Conservation (phyloP, 2,329 filamentous ascomycete genomes). For the Zopfia rhizophila region DNA sequence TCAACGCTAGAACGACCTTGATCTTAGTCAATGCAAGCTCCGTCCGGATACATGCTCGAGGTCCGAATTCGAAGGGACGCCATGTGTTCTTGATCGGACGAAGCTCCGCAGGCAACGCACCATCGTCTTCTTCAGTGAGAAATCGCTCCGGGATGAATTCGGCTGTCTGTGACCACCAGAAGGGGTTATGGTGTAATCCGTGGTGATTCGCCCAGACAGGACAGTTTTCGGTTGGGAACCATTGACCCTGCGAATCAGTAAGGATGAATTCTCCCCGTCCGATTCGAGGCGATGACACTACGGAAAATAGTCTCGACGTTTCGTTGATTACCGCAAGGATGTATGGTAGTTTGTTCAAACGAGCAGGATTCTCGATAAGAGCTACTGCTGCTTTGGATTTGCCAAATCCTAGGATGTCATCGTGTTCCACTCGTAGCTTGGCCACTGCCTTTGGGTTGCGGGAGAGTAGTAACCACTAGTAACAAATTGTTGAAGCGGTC, state of each 20-base stretch:
- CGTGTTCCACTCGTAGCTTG: conserved; percentile 36
- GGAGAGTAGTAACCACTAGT: conserved; percentile 31
- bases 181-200: conserved; percentile 20
- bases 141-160: conserved; percentile 33
- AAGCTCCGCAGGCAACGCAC: too few relatives aligned
- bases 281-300: conserved; percentile 37
- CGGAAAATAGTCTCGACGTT: conserved; percentile 39
- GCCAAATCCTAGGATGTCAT: conserved; percentile 34
- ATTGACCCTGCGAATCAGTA: conserved; percentile 11
- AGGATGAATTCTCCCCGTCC: conserved; percentile 10
- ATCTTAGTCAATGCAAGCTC: conserved; percentile 50
- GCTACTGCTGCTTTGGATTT: conserved; percentile 4
- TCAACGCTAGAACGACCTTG: conserved; percentile 37
- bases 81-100: conserved; percentile 30
- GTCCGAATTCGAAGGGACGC: conserved; percentile 51
- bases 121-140: conserved; percentile 14
- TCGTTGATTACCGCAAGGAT: conserved; percentile 45
- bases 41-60: conserved; percentile 51
- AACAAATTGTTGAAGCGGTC: conserved; percentile 38
- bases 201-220: conserved; percentile 13
- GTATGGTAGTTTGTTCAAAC: conserved; percentile 37
- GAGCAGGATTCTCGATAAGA: conserved; percentile 25
- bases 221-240: conserved; percentile 19
- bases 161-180: conserved; percentile 15
- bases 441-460: conserved; percentile 27